phyloP scores from a whole-genome alignment of 768 basidiomycete species.

The Hericium rajendrae region DNA sequence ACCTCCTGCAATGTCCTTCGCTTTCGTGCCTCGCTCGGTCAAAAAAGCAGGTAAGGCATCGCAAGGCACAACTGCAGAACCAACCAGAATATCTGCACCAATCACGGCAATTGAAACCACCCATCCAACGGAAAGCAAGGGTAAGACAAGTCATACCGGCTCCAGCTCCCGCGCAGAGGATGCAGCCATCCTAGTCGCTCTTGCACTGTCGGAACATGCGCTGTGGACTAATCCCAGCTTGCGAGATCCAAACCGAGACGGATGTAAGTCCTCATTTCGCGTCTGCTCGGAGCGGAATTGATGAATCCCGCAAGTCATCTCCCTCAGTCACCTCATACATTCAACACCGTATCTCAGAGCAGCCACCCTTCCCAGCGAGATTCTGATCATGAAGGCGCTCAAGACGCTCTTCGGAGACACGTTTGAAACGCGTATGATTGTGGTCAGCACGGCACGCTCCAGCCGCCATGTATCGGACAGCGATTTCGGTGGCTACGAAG shows the following conservation, averaged over 20 bases:
- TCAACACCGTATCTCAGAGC: conserved; percentile 25
- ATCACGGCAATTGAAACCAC: neutral
- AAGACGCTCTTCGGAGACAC: conserved; percentile 35
- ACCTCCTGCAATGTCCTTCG: neutral
- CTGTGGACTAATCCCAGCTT: conserved; percentile 57
- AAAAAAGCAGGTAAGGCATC: neutral
- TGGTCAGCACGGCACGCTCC: conserved; percentile 25
- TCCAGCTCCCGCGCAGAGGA: conserved; percentile 28
- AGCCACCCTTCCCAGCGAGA: conserved; percentile 28
- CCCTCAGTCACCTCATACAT: conserved; percentile 38
- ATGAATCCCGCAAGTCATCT: conserved; percentile 11
- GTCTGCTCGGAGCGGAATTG: conserved; percentile 7
- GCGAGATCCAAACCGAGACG: conserved; percentile 34
- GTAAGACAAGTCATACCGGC: neutral
- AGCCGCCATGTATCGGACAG: conserved; percentile 13
- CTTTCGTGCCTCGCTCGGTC: neutral
- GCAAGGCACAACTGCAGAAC: neutral
- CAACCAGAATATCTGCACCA: neutral
- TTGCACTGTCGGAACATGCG: conserved; percentile 64
- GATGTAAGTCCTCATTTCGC: conserved; percentile 35
- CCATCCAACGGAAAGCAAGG: neutral
- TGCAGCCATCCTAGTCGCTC: conserved; percentile 36
- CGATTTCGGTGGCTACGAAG: conserved; percentile 50
- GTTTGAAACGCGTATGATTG: conserved; percentile 55
- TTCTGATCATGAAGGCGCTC: conserved; percentile 46